These are phyloP conservation scores for Fusarium caatingaense DNA, from an alignment of 2,329 filamentous ascomycete genomes.

Conservation along the genomic window DNA sequence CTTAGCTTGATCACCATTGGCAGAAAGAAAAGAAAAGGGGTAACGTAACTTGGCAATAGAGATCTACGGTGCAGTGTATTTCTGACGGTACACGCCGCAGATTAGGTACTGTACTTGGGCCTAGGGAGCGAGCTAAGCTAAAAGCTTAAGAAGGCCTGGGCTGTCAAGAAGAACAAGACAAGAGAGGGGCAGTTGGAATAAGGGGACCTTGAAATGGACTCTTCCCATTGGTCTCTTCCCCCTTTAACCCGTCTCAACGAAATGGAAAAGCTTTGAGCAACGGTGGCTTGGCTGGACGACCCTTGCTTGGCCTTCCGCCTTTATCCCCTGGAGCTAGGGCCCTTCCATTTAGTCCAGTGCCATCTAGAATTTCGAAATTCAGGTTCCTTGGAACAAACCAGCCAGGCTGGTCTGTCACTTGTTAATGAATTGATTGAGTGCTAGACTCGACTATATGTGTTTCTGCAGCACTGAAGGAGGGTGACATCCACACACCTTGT, in stretches of 20 bases:
- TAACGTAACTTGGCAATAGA: slow-evolving; percentile 18
- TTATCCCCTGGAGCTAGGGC: slow-evolving; percentile 31
- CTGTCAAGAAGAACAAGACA: slow-evolving; percentile 20
- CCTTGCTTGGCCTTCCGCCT: background rate
- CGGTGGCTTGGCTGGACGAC: slow-evolving; percentile 20
- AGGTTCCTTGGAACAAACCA: slow-evolving; percentile 23
- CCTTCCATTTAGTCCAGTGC: slow-evolving; percentile 11
- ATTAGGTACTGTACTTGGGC: slow-evolving; percentile 28
- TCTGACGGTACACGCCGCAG: slow-evolving; percentile 20
- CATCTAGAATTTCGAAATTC: slow-evolving; percentile 27
- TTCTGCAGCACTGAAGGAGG: slow-evolving; percentile 19
- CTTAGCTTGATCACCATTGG: slow-evolving; percentile 13
- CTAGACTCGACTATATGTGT: background rate
- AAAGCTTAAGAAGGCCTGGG: slow-evolving; percentile 30
- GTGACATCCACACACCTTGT: slow-evolving; percentile 27
- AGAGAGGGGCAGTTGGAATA: slow-evolving; percentile 27
- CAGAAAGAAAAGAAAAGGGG: slow-evolving; percentile 29
- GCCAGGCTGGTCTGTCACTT: background rate
- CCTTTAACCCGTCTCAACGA: slow-evolving; percentile 26
- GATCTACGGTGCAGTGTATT: slow-evolving; percentile 32
- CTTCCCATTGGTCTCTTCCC: slow-evolving; percentile 3
- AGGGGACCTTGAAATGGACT: slow-evolving; percentile 11
- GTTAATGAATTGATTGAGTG: background rate
- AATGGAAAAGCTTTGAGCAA: slow-evolving; percentile 34
- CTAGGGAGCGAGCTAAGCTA: slow-evolving; percentile 20